Base-by-base conservation (phyloP, 164 flowering plant genomes). In the Magnolia changhungtana region DNA sequence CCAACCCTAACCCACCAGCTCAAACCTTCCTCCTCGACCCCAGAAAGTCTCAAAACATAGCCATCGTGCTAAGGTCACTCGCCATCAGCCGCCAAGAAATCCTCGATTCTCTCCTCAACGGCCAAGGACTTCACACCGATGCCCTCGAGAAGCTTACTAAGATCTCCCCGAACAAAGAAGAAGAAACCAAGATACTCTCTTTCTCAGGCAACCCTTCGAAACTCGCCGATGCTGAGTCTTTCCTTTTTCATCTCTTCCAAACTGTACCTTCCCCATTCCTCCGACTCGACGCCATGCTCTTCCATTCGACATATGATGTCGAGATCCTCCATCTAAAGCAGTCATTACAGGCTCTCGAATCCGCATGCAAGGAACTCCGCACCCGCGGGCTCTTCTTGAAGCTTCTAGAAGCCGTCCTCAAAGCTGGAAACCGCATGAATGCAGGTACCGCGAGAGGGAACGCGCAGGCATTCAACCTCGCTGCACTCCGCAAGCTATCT, bases 381-480 rank as follows among this genome's bases (percentile, higher is more conserved):
- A 84, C 79, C 49, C 85, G 91, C 1, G 96, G 92, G 27, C 82
- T 94, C 4, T 91, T 94, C 82, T 71, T 91, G 52, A 91, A 90
- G 79, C 95, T 94, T 49, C 85, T 94, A 1, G 97, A 94, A 80
- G 95, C 98, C 2, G 82, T 94, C 55, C 92, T 94, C 69, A 94
- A 92, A 75, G 95, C 98, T 10, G 98, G 98, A 1, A 94, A 94
- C 63, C 83, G 88, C 10, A 86, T 92, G 88, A 94, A 94, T 78
- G 94, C 93, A 7, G 98, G 98, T 52, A 94, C 98, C 0, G 80
- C 97, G 7, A 85, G 95, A 82, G 98, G 98, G 9, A 85, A 94
- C 78, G 98, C 97, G 13, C 89, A 87, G 69, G 97, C 90, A 16
- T 94, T 94, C 80, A 88, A 90, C 66, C 85, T 94, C 2, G 84